Percentiles rank a stretch among this genome's conserved stretches.
Conservation (phyloP, 805 yeast species). For the Nadsonia fulvescens region DNA sequence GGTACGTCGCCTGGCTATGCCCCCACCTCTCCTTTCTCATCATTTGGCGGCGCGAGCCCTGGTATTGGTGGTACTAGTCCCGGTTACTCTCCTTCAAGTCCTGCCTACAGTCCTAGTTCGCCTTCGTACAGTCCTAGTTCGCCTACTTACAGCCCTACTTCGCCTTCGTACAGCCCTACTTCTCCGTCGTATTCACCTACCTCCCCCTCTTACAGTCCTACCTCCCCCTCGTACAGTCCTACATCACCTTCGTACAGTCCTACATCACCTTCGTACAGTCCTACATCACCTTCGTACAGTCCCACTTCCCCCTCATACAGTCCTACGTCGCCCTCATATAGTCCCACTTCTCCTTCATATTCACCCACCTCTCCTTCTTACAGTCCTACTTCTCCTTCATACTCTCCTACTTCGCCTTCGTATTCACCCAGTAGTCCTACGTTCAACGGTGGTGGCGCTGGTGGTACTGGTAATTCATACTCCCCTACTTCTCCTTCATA, state of each 20-base stretch:
- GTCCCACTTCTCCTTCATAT: constrained; percentile 47
- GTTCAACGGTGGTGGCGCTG: constrained; percentile 57
- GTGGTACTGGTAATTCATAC: too few species aligned
- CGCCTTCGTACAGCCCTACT: constrained; percentile 64
- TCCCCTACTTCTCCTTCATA: constrained; percentile 47
- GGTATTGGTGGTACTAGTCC: constrained; percentile 36
- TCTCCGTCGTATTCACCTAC: constrained; percentile 69
- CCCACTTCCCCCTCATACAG: constrained; percentile 50
- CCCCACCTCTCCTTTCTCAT: constrained; percentile 59
- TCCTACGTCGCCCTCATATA: constrained; percentile 40
- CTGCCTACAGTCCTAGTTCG: constrained; percentile 45
- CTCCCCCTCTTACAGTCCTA: constrained; percentile 64
- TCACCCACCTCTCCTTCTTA: constrained; percentile 49
- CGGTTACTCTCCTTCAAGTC: constrained; percentile 49
- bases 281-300: constrained; percentile 46
- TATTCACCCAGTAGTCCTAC: constrained; percentile 61
- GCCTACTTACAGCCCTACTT: constrained; percentile 50
- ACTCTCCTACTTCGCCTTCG: constrained; percentile 46
- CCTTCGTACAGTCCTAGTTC: constrained; percentile 56
- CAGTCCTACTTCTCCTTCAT: constrained; percentile 65
- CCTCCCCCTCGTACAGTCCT: constrained; percentile 51
- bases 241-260: constrained; percentile 49
- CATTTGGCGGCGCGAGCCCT: constrained; percentile 46
- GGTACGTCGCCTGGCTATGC: constrained; percentile 47
- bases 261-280: constrained; percentile 54